Base-by-base conservation (phyloP, 495 filamentous ascomycete species). In the Geoglossum glabrum region DNA sequence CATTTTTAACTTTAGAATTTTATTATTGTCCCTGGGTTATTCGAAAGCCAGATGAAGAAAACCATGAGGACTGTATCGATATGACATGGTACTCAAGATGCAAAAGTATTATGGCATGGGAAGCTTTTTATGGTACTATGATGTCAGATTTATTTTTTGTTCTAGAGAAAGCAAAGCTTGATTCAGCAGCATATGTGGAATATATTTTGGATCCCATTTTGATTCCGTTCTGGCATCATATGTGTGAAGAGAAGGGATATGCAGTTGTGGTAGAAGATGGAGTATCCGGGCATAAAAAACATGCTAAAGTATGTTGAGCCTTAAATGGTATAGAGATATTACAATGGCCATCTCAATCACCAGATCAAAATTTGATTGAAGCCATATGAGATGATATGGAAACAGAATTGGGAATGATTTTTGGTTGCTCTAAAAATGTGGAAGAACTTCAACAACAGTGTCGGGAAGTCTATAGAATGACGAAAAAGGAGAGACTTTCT, bases 61-160 rank as follows among this genome's bases (percentile, higher is more conserved):
- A 61, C 17, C 46, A 65, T 26, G 40, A 30, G 0, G 59, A 64
- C 33, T 59, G 57, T 57, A 57, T 64, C 13, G 60, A 62, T 59
- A 17, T 36, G 27, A 47, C 15, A 4, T 62, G 52, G 15, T 28
- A 62, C 13, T 31, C 23, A 28, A 57, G 58, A 17, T 34, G 46
- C 28, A 26, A 55, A 55, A 31, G 13, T 13, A 7, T 6, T 3
- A 62, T 62, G 58, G 58, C 38, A 6, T 62, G 57, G 60, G 33
- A 49, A 9, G 57, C 27, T 34, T 62, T 62, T 55, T 60, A 57
- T 55, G 57, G 60, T 3, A 28, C 33, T 8, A 9, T 13, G 0
- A 62, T 59, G 51, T 60, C 57, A 23, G 58, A 62, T 19, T 33
- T 61, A 19, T 19, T 61, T 33, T 57, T 28, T 26, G 34, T 60